Evolutionary conservation across 805 yeast species (phyloP).

Genomic region (Gaillardinia entomophila): DNA sequence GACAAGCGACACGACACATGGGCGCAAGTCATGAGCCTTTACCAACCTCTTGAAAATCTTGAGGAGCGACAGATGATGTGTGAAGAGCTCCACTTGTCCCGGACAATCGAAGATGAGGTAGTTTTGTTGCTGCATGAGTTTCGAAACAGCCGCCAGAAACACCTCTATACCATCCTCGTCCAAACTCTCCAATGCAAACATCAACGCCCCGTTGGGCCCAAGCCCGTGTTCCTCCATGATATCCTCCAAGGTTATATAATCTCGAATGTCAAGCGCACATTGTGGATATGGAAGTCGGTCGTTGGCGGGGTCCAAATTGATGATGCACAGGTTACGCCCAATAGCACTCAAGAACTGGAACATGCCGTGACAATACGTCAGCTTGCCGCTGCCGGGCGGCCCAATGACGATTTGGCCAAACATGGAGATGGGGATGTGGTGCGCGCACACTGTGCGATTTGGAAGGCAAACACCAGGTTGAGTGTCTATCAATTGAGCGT

Average conservation of each 20-base stretch:
- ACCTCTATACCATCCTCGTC: constrained; percentile 40
- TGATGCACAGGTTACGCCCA: constrained; percentile 79
- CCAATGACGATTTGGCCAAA: constrained; percentile 94
- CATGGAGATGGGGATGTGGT: too few species aligned
- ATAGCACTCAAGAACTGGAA: constrained; percentile 89
- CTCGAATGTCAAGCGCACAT: constrained; percentile 73
- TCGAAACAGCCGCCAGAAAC: constrained; percentile 51
- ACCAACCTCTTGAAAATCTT: constrained; percentile 57
- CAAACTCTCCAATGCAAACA: constrained; percentile 76
- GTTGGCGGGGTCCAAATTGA: constrained; percentile 92
- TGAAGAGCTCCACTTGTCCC: constrained; percentile 93
- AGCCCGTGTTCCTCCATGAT: constrained; percentile 91
- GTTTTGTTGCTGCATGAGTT: constrained; percentile 46
- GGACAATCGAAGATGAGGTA: constrained; percentile 86
- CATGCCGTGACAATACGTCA: constrained; percentile 92
- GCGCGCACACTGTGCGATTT: too few species aligned
- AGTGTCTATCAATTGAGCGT: too few species aligned
- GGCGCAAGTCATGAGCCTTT: constrained; percentile 57
- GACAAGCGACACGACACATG: constrained; percentile 80
- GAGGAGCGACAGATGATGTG: constrained; percentile 75
- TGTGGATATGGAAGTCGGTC: constrained; percentile 60
- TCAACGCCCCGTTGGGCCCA: constrained; percentile 90
- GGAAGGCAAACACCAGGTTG: too few species aligned
- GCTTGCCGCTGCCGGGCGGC: constrained; percentile 97
- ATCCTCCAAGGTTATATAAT: constrained; percentile 72